phyloP scores from a whole-genome alignment of 345 rosid species.

The Populus tremula region DNA sequence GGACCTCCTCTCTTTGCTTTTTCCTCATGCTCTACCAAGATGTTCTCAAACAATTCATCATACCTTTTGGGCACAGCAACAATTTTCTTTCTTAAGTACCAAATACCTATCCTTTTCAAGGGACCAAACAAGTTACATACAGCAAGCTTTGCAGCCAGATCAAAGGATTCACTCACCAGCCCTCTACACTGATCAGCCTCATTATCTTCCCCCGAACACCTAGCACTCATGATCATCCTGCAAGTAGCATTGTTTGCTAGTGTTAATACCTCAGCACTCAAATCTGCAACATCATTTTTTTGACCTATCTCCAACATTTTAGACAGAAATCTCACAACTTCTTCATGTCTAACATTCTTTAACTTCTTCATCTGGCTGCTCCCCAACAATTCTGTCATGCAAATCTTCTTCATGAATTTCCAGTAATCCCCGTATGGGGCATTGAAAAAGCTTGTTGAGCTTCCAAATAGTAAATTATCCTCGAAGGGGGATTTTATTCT shows the following conservation, averaged over 20 bases:
- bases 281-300: slow-evolving; percentile 18
- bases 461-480: slow-evolving; percentile 25
- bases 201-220: slow-evolving; percentile 34
- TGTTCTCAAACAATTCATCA: slow-evolving; percentile 16
- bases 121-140: slow-evolving; percentile 9
- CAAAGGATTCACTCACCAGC: slow-evolving; percentile 27
- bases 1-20: neutral
- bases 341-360: slow-evolving; percentile 10
- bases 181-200: slow-evolving; percentile 33
- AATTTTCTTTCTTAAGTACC: slow-evolving; percentile 2
- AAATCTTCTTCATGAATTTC: slow-evolving; percentile 47
- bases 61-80: neutral
- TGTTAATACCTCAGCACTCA: slow-evolving; percentile 5
- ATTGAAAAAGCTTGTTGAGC: slow-evolving; percentile 23
- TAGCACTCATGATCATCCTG: slow-evolving; percentile 45
- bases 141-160: slow-evolving; percentile 28
- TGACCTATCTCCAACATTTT: neutral
- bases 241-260: slow-evolving; percentile 23
- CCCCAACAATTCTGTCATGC: slow-evolving; percentile 19
- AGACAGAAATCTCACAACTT: slow-evolving; percentile 3
- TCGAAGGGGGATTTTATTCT: slow-evolving; percentile 20
- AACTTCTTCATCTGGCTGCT: slow-evolving; percentile 11
- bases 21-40: slow-evolving; percentile 18
- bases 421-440: slow-evolving; percentile 47
- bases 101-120: neutral